These are phyloP conservation scores for Coniochaeta hoffmannii DNA, from an alignment of 2,329 filamentous ascomycete species.

Conservation along the genomic window DNA sequence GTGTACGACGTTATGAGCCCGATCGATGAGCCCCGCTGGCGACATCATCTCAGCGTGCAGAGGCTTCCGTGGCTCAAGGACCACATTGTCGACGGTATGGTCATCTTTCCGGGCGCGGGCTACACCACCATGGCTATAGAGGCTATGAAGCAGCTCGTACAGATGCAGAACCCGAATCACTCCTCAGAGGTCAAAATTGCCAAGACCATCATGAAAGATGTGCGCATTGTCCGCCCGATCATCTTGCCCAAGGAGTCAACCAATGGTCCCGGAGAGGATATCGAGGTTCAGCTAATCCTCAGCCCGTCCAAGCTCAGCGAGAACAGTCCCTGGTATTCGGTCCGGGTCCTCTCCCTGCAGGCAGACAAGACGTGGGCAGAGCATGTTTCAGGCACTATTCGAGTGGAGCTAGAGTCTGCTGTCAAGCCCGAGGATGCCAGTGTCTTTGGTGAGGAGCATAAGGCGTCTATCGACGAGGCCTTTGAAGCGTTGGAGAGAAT, in stretches of 20 bases:
- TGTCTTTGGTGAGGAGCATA: no score
- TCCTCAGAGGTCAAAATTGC: background rate
- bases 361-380: background rate
- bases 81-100: conserved; percentile 12
- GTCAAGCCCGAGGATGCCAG: background rate
- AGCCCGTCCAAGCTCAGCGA: background rate
- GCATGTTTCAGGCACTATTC: background rate
- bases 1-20: conserved; percentile 11
- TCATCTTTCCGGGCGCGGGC: conserved; percentile 27
- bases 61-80: conserved; percentile 24
- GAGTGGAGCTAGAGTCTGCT: background rate
- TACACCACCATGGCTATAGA: conserved; percentile 27
- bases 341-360: background rate
- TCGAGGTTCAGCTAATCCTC: background rate
- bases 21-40: conserved; percentile 17
- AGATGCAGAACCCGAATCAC: background rate
- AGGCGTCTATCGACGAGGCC: background rate
- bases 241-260: background rate
- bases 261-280: background rate
- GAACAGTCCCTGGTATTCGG: background rate
- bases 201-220: background rate
- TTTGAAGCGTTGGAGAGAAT: background rate
- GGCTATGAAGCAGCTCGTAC: background rate
- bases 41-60: conserved; percentile 14
- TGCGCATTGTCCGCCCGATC: background rate